These are phyloP conservation scores for Rhododendron kiyosumense DNA, from an alignment of 148 eudicot genomes.

Conservation along the genomic window DNA sequence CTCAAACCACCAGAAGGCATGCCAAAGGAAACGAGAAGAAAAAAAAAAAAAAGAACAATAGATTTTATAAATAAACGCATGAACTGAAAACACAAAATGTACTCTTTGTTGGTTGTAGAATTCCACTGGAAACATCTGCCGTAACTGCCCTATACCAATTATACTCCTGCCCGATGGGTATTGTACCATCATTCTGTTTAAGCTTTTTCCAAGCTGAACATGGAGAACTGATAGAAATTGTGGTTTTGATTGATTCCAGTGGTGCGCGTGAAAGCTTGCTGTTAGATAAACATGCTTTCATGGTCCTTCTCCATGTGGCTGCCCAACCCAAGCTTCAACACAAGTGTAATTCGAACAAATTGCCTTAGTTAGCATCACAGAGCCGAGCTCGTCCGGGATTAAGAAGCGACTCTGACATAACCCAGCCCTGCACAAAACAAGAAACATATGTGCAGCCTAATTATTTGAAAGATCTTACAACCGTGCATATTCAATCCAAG, in stretches of 20 bases:
- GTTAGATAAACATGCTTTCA: not conserved
- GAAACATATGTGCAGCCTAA: not conserved
- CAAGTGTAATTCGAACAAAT: not conserved
- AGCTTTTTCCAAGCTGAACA: not conserved
- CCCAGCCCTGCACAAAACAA: constrained; percentile 73
- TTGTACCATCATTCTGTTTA: not conserved
- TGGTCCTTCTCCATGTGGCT: not conserved
- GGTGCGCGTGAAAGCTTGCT: not conserved
- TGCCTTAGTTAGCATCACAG: constrained; percentile 24
- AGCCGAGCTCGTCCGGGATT: constrained; percentile 96
- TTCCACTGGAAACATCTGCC: not conserved
- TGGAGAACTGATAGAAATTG: not conserved
- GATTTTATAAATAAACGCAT: not conserved
- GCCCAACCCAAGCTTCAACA: not conserved
- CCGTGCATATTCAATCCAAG: not conserved
- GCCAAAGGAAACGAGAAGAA: not conserved
- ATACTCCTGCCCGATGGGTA: not conserved
- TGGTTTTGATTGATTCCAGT: not conserved
- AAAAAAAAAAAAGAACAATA: not conserved
- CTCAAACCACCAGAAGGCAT: not conserved
- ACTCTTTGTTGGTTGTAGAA: not conserved
- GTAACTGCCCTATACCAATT: not conserved
- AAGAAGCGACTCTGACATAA: constrained; percentile 93
- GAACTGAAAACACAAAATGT: not conserved
- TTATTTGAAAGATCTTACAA: not conserved